A percentile compares a stretch with the other conserved stretches of the same genome.
phyloP scores from a whole-genome alignment of 352 stramenopile genomes.

The Phytopythium vexans region DNA sequence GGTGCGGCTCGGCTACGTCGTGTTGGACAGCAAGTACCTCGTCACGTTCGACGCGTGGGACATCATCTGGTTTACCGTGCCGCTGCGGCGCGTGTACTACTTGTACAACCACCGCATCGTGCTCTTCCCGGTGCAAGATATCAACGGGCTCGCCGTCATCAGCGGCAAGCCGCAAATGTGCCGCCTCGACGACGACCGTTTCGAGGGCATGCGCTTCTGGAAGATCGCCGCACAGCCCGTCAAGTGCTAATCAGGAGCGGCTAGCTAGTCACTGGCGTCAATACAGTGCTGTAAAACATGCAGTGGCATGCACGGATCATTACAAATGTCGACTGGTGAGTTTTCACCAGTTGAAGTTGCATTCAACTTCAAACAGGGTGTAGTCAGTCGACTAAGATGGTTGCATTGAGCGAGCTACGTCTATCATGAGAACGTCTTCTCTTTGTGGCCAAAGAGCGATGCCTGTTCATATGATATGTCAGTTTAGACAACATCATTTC shows the following conservation, averaged over 20 bases:
- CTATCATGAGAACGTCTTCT: no score
- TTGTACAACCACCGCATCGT: constrained; percentile 28
- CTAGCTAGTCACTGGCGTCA: no score
- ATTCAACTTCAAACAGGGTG: no score
- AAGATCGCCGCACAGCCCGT: constrained; percentile 22
- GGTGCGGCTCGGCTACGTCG: constrained; percentile 30
- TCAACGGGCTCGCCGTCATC: constrained; percentile 7
- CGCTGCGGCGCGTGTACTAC: constrained; percentile 15
- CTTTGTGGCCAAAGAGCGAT: no score
- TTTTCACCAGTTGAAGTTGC: no score
- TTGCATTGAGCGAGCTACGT: no score
- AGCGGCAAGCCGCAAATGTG: constrained; percentile 22
- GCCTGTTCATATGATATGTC: no score
- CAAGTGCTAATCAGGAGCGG: constrained; percentile 11
- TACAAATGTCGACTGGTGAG: no score
- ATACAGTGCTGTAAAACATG: no score
- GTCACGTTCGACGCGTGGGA: constrained; percentile 29
- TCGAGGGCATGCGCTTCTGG: constrained; percentile 19
- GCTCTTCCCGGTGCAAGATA: constrained; percentile 22
- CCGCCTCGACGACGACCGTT: constrained; percentile 20
- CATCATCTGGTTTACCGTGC: constrained; percentile 16
- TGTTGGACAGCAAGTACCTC: constrained; percentile 22
- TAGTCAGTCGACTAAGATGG: no score
- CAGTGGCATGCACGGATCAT: no score
- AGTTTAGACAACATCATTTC: no score